Percentiles rank a stretch among this genome's conserved stretches.
phyloP scores from a whole-genome alignment of 2,329 filamentous ascomycete genomes.

The Scedosporium dehoogii region DNA sequence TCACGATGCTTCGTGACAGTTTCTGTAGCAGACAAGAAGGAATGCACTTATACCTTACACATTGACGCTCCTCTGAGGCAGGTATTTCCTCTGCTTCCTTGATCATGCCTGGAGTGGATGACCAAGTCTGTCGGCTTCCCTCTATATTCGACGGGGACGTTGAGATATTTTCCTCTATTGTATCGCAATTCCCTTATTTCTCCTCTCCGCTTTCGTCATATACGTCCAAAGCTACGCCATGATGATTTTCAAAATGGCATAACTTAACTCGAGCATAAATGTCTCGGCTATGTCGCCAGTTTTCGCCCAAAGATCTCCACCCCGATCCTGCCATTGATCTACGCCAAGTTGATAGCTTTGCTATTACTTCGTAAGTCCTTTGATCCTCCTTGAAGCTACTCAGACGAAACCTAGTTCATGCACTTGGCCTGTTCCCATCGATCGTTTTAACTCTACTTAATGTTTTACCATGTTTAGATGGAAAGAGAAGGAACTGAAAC shows the following conservation, averaged over 20 bases:
- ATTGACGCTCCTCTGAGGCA: too few species aligned
- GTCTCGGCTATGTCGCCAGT: conserved; percentile 2
- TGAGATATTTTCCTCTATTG: neutral
- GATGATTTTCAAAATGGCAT: conserved; percentile 1
- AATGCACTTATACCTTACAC: neutral
- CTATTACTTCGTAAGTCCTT: neutral
- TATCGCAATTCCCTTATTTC: neutral
- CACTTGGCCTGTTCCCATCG: too few species aligned
- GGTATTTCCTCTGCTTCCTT: neutral
- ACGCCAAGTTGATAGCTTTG: neutral
- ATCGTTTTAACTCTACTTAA: too few species aligned
- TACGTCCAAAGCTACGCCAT: neutral
- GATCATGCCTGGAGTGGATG: neutral
- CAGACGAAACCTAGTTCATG: too few species aligned
- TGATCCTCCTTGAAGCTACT: too few species aligned
- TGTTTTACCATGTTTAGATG: neutral
- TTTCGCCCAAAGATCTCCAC: neutral
- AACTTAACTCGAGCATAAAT: neutral
- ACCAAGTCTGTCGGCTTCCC: neutral
- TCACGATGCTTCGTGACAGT: neutral
- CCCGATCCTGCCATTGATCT: neutral
- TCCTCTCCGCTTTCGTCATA: neutral
- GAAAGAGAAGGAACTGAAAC: neutral
- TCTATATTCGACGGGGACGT: too few species aligned
- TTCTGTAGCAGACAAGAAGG: neutral